Conservation (phyloP, 192 early-diverging fungal species). For the Gonapodya prolifera region DNA sequence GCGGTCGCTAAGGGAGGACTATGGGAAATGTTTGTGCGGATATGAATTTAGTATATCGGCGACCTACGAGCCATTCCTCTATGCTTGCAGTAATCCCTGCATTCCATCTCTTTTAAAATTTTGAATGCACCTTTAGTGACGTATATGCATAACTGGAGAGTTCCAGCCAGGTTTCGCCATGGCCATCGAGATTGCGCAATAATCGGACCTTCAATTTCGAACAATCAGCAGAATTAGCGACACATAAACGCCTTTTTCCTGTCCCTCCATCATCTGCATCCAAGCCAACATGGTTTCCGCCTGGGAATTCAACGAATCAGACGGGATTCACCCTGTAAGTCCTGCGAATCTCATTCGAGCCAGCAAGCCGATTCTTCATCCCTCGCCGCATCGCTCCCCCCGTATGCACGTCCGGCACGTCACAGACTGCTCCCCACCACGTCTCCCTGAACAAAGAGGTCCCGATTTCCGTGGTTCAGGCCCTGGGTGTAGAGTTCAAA, state of each 20-base stretch:
- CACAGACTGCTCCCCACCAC: not conserved
- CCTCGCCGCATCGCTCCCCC: not conserved
- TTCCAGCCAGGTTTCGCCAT: no score
- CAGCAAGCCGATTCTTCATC: not conserved
- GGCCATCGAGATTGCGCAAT: not conserved
- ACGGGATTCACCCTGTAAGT: not conserved
- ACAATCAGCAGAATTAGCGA: not conserved
- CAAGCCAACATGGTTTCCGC: not conserved
- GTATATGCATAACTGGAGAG: no score
- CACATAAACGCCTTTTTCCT: not conserved
- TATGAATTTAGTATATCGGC: no score
- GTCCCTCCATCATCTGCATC: not conserved
- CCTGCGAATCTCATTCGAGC: not conserved
- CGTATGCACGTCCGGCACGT: not conserved
- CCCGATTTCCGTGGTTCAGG: not conserved
- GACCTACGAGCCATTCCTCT: no score
- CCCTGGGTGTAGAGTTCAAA: not conserved
- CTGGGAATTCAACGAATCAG: not conserved
- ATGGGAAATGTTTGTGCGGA: no score
- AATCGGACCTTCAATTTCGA: not conserved
- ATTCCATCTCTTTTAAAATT: no score
- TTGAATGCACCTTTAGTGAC: no score
- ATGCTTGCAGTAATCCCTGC: no score
- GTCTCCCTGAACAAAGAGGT: not conserved
- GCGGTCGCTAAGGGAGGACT: no score